phyloP scores from a whole-genome alignment of 129 eudicot genomes.

The Artemisia argyi region DNA sequence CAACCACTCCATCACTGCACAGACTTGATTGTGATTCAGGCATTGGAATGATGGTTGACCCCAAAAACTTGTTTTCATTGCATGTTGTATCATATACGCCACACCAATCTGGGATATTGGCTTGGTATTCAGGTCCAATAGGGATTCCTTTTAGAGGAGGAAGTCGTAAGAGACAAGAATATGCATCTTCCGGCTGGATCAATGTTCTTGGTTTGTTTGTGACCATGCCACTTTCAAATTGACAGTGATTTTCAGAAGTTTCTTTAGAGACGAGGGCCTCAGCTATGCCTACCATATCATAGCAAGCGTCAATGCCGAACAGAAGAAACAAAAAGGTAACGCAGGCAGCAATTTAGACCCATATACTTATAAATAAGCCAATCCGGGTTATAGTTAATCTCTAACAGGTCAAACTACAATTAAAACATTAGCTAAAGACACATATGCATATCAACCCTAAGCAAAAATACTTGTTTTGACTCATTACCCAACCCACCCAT shows the following conservation, averaged over 20 bases:
- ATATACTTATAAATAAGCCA: neutral
- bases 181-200: conserved; percentile 27
- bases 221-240: conserved; percentile 14
- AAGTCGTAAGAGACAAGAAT: conserved; percentile 33
- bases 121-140: conserved; percentile 57
- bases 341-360: neutral
- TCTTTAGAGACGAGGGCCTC: conserved; percentile 20
- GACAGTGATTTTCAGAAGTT: conserved; percentile 1
- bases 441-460: no score
- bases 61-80: conserved; percentile 24
- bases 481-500: no score
- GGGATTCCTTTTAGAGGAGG: conserved; percentile 53
- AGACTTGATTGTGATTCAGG: conserved; percentile 18
- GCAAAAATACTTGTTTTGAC: no score
- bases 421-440: no score
- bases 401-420: no score
- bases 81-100: neutral
- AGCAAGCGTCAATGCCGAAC: conserved; percentile 22
- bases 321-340: neutral
- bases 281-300: conserved; percentile 33
- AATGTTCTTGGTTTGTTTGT: conserved; percentile 17
- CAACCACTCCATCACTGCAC: conserved; percentile 23
- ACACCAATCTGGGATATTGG: conserved; percentile 52
- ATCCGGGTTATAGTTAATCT: neutral
- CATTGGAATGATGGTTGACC: conserved; percentile 39